phyloP scores from a whole-genome alignment of 495 filamentous ascomycete genomes.

The Lasiosphaeriaceae sp. region DNA sequence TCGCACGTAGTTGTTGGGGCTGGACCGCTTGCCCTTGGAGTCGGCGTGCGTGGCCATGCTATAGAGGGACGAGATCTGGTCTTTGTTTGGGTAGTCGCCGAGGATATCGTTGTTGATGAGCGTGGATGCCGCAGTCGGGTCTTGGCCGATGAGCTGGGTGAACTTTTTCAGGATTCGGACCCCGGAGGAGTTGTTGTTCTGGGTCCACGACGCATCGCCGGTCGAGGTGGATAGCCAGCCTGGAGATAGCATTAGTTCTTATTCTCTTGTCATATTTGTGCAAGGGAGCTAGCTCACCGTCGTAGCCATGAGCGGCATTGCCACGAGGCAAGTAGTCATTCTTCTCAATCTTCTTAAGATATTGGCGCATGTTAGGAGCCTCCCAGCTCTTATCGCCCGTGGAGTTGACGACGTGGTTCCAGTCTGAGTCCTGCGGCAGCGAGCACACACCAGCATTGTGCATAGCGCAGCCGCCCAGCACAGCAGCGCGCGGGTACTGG shows the following conservation, averaged over 20 bases:
- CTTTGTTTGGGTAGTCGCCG: slow-evolving; percentile 24
- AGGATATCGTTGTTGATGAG: slow-evolving; percentile 27
- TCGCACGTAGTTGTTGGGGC: slow-evolving; percentile 32
- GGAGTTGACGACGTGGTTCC: slow-evolving; percentile 40
- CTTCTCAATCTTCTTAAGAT: slow-evolving; percentile 33
- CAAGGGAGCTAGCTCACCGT: slow-evolving; percentile 32
- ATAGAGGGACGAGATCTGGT: slow-evolving; percentile 29
- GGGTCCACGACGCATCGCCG: no score
- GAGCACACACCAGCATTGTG: slow-evolving; percentile 44
- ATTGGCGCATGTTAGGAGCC: slow-evolving; percentile 38
- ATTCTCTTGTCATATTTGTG: slow-evolving; percentile 27
- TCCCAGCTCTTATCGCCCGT: slow-evolving; percentile 44
- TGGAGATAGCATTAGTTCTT: slow-evolving; percentile 16
- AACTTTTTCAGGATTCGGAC: not conserved
- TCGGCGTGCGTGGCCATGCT: slow-evolving; percentile 28
- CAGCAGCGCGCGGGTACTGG: slow-evolving; percentile 45
- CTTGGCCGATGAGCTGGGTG: slow-evolving; percentile 9
- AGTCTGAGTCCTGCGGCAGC: slow-evolving; percentile 42
- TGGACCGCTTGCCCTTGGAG: slow-evolving; percentile 25
- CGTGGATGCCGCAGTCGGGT: slow-evolving; percentile 12
- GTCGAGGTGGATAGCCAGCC: no score
- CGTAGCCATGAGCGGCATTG: slow-evolving; percentile 36
- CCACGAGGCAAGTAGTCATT: slow-evolving; percentile 33
- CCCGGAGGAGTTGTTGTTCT: no score
- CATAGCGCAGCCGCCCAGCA: slow-evolving; percentile 48